Evolutionary conservation across 2,329 filamentous ascomycete species (phyloP).

Genomic region (Seiridium cupressi): DNA sequence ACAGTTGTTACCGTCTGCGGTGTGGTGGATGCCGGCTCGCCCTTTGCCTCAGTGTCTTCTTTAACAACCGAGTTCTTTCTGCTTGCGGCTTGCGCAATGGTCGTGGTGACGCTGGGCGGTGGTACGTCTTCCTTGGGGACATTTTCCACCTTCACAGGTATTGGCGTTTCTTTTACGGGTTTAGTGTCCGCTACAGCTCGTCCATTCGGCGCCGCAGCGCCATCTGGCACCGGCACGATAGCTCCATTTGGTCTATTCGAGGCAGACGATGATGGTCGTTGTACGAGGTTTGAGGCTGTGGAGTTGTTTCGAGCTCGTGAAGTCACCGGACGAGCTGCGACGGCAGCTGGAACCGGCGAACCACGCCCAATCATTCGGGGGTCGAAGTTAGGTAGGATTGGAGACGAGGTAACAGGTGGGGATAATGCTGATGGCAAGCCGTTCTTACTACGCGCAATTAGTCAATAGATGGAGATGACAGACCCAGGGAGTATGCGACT

Average conservation of each 20-base stretch:
- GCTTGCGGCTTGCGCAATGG: conserved; percentile 25
- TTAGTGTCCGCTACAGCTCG: conserved; percentile 46
- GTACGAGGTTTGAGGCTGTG: conserved; percentile 57
- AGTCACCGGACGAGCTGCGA: conserved; percentile 60
- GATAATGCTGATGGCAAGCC: conserved; percentile 53
- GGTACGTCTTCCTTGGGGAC: conserved; percentile 30
- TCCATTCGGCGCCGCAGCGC: conserved; percentile 25
- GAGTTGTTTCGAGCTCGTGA: conserved; percentile 77
- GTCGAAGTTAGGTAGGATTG: conserved; percentile 69
- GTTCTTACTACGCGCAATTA: conserved; percentile 21
- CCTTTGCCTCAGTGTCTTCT: conserved; percentile 48
- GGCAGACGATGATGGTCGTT: conserved; percentile 57
- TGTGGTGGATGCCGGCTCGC: conserved; percentile 35
- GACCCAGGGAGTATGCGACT: conserved; percentile 23
- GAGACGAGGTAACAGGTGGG: conserved; percentile 72
- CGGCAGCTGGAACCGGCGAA: conserved; percentile 58
- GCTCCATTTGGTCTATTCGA: conserved; percentile 61
- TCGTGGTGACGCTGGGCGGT: conserved; percentile 21
- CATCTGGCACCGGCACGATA: conserved; percentile 35
- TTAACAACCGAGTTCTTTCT: conserved; percentile 38
- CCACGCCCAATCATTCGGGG: conserved; percentile 45
- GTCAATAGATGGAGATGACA: background rate
- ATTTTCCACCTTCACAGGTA: conserved; percentile 33
- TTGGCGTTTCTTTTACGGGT: conserved; percentile 44
- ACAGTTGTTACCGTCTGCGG: conserved; percentile 35